Base-by-base conservation (phyloP, 1,284 basidiomycete genomes). In the Dichomitus squalens region DNA sequence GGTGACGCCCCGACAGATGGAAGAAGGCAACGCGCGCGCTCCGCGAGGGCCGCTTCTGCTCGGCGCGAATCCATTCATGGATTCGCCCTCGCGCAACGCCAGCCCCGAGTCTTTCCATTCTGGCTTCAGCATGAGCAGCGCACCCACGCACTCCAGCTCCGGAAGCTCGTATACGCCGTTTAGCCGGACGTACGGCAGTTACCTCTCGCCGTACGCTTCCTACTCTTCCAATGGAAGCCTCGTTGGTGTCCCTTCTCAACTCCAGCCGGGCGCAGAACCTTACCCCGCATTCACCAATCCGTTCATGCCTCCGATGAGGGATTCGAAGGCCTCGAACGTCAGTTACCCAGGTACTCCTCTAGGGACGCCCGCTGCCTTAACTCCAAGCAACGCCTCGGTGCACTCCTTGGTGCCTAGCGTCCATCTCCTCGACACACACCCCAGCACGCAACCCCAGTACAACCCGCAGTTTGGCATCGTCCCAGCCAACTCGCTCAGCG, bases 341-440 rank as follows among this genome's bases (percentile, higher is more conserved):
- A 36, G 31, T n/a, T 57, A 57, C 39, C 18, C 56, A 7, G 38
- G 51, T 27, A 23, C 41, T 21, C 59, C 52, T 18, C 49, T 53
- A 23, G 46, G 56, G 29, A 39, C 31, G 3, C 56, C 64, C 4
- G 23, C 33, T 54, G 23, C 68, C 58, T 55, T 58, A 3, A 66
- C 64, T 9, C 65, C 66, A 5, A 59, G 65, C 40, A 68, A 68
- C 16, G 60, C 62, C n/a, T 70, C 71, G 8, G 50, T 69, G 41
- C 68, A 68, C 53, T 71, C 72, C 16, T 41, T 70, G 25, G 58
- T 67, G 33, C 68, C 66, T 4, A 73, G 70, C 55, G 39, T 73
- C 49, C 66, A 70, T 57, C 64, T 66, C 52, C 49, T 56, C 25
- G 52, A 57, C 25, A 33, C 43, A 3, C 55, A 56, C 33, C 50